These are phyloP conservation scores for Pinus taeda DNA, from an alignment of 75 land plant genomes.

Conservation along the genomic window DNA sequence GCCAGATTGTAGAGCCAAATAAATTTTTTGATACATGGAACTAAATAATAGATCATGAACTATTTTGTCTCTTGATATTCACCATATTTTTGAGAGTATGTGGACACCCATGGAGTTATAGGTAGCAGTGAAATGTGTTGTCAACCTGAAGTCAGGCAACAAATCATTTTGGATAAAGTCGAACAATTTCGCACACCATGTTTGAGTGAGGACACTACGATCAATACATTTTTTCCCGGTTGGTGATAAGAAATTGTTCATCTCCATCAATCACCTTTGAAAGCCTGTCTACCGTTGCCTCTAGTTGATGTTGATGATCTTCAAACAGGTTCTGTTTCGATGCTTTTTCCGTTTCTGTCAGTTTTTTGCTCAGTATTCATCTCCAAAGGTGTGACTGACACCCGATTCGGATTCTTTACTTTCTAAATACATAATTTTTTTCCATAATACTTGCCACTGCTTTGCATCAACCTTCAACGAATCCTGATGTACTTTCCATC, in stretches of 20 bases:
- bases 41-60: no score
- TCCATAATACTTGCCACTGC: no score
- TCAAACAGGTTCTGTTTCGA: conserved; percentile 85
- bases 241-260: conserved; percentile 50
- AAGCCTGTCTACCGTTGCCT: conserved; percentile 75
- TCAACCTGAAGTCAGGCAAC: conserved; percentile 53
- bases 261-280: conserved; percentile 66
- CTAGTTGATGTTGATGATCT: conserved; percentile 95
- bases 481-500: no score
- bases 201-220: conserved; percentile 54
- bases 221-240: conserved; percentile 70
- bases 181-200: conserved; percentile 79
- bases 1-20: no score
- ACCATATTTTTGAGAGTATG: conserved; percentile 37
- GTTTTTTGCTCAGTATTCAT: conserved; percentile 87
- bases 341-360: conserved; percentile 61
- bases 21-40: no score
- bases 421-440: no score
- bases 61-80: no score
- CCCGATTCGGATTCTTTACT: no score
- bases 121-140: conserved; percentile 79
- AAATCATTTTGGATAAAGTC: conserved; percentile 91
- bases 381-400: conserved; percentile 76
- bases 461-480: no score
- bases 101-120: conserved; percentile 79